Conservation (phyloP, 108 stramenopile genomes). For the Cyclotella choctawhatcheeana region DNA sequence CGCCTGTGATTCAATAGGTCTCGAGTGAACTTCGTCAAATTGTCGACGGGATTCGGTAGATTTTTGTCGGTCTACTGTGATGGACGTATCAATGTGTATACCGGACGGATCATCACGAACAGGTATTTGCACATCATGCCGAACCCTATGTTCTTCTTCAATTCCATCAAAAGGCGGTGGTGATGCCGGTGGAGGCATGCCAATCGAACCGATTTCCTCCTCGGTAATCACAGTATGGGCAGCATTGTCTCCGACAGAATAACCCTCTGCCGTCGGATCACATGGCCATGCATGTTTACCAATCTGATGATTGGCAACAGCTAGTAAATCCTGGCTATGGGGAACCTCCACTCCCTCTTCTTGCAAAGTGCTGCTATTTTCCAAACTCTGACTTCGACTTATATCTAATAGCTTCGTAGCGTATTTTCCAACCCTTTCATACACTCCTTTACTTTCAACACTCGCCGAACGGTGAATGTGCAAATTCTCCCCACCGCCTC, state of each 20-base stretch:
- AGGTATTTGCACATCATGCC: no score
- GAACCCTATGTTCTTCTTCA: background rate
- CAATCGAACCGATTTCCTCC: background rate
- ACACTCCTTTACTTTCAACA: conserved; percentile 13
- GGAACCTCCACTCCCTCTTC: conserved; percentile 18
- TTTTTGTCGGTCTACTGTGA: no score
- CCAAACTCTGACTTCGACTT: conserved; percentile 15
- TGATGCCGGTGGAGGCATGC: background rate
- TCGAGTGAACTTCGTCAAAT: background rate
- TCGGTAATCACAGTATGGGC: background rate
- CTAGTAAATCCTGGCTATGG: background rate
- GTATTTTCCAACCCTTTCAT: conserved; percentile 29
- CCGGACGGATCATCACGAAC: background rate
- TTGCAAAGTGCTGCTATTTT: conserved; percentile 17
- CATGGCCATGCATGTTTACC: conserved; percentile 16
- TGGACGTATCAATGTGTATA: no score
- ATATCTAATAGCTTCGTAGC: conserved; percentile 27
- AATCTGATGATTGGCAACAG: background rate
- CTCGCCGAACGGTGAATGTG: background rate
- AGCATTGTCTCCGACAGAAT: conserved; percentile 1
- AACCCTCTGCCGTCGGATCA: conserved; percentile 21
- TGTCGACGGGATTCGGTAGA: background rate
- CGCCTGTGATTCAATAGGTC: background rate
- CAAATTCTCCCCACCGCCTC: no score
- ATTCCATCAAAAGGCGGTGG: no score